Base-by-base conservation (phyloP, 208 protist genomes). In the Trypanosoma vivax region DNA sequence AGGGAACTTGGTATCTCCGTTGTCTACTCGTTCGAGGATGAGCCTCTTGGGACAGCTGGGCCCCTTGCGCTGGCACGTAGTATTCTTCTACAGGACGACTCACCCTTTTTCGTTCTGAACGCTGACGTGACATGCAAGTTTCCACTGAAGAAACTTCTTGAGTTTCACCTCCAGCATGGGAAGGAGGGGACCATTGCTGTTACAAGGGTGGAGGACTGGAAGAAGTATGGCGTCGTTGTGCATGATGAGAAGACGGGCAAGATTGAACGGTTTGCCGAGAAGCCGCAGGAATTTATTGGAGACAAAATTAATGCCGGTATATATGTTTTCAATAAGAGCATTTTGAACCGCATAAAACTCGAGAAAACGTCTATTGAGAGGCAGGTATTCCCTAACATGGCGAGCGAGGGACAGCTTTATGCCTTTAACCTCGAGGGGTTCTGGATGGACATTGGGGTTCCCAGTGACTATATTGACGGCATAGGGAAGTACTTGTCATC, bases 391-490 rank as follows among this genome's bases (percentile, higher is more conserved):
- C 97, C 97, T 5, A 11, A 85, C 14, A 92, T 99, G 94, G 96
- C 95, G 2, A 43, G 34, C 4, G 87, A 93, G 9, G 60, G 67
- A n/a, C 56, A 98, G 63, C 83, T 99, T n/a, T 98, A 79, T 72
- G 83, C 79, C 37, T 97, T 97, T 76, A 86, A 92, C 51, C 79
- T 99, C 10, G 73, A 90, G 29, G 92, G 96, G 30, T 98, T 98
- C 71, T 99, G 97, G 97, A 98, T 98, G 92, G 97, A 99, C 57
- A 84, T 99, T 49, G 97, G 97, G 41, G 86, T 98, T 73, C 97
- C 97, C 3, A 76, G 78, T 24, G 96, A 98, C 64, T 98, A 83
- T 70, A 85, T 98, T 48, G 42, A 53, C 7, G 96, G 95, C 14
- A 86, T 91, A 47, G 45, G 40, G 28, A 86, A 97, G 51, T 96